Conservation (phyloP, 805 yeast genomes). For the Lipomyces lipofer region DNA sequence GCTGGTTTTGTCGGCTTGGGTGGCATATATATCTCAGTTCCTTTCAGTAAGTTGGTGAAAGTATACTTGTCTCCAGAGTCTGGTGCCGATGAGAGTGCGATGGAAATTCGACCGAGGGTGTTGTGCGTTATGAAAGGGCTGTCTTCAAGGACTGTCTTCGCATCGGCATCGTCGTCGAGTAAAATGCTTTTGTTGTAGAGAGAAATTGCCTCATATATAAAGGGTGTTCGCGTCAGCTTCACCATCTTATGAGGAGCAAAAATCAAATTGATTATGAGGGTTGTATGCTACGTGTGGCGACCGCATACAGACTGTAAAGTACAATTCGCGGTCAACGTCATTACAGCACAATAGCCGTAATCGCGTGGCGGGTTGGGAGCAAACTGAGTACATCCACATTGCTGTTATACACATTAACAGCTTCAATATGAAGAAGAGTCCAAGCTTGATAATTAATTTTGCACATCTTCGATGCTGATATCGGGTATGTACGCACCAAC, state of each 20-base stretch:
- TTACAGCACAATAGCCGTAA: no score
- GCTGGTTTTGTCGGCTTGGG: conserved; percentile 32
- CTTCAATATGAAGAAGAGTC: no score
- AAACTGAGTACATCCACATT: no score
- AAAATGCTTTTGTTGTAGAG: conserved; percentile 8
- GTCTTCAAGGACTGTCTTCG: conserved; percentile 2
- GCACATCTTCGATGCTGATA: no score
- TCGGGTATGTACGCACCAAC: no score
- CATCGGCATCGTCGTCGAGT: background rate
- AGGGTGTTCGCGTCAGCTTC: conserved; percentile 10
- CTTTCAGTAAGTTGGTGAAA: conserved; percentile 30
- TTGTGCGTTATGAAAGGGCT: conserved; percentile 17
- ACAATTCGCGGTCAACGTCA: no score
- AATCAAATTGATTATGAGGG: no score
- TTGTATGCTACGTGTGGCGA: no score
- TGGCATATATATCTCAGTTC: conserved; percentile 34
- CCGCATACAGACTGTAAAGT: no score
- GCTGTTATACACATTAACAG: no score
- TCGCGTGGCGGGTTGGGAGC: no score
- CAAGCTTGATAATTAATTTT: no score
- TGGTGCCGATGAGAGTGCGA: conserved; percentile 1
- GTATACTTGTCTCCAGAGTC: conserved; percentile 12
- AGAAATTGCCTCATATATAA: conserved; percentile 19
- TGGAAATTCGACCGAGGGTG: conserved; percentile 15
- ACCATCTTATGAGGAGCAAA: conserved; percentile 16